These are phyloP conservation scores for Pythium sp. DNA, from an alignment of 352 stramenopile species.

Conservation along the genomic window DNA sequence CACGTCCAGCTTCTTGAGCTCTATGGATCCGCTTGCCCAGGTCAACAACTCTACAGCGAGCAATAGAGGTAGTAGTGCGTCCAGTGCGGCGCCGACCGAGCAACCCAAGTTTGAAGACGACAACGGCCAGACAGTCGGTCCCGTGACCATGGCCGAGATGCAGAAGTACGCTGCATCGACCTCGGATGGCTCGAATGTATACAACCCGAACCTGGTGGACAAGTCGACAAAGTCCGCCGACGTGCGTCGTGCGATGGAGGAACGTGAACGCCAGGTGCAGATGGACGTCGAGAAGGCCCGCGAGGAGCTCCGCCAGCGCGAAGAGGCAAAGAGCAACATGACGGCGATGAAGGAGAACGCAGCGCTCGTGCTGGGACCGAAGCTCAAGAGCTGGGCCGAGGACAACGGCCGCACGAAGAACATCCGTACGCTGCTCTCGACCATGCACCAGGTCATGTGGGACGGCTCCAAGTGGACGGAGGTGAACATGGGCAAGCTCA, in stretches of 20 bases:
- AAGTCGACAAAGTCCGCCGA: conserved; percentile 77
- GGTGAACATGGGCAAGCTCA: conserved; percentile 90
- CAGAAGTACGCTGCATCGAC: conserved; percentile 56
- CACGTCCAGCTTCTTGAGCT: conserved; percentile 51
- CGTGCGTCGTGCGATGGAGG: conserved; percentile 81
- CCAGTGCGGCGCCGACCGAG: conserved; percentile 24
- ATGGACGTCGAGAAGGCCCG: conserved; percentile 69
- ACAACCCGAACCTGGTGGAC: conserved; percentile 82
- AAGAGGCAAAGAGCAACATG: conserved; percentile 55
- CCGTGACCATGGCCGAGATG: conserved; percentile 84
- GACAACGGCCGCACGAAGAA: conserved; percentile 89
- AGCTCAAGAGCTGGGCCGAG: conserved; percentile 80
- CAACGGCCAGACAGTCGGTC: conserved; percentile 70
- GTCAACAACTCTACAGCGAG: conserved; percentile 16
- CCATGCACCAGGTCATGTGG: conserved; percentile 92
- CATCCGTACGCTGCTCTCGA: conserved; percentile 88
- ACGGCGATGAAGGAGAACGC: conserved; percentile 69
- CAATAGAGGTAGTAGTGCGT: conserved; percentile 1
- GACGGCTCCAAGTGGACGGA: conserved; percentile 85
- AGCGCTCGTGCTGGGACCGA: conserved; percentile 49
- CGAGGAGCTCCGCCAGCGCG: conserved; percentile 67
- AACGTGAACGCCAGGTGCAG: conserved; percentile 72
- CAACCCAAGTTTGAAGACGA: conserved; percentile 79
- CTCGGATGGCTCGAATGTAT: conserved; percentile 81
- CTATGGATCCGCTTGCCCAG: conserved; percentile 67